Evolutionary conservation across 1,284 basidiomycete genomes (phyloP).

Genomic region (Cutaneotrichosporon mucoides): DNA sequence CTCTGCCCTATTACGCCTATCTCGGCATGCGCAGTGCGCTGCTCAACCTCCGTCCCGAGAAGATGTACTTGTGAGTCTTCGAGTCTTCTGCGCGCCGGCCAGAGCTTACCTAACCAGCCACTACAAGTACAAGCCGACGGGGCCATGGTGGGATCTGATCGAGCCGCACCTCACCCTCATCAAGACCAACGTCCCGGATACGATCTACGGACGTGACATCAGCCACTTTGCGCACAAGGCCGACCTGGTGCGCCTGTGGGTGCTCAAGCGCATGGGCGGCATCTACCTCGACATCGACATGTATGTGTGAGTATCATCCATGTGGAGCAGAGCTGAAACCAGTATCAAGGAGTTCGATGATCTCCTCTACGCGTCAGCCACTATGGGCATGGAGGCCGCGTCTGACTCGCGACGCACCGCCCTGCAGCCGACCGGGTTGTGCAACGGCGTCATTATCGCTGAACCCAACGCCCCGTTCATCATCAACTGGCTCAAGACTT

Average conservation of each 20-base stretch:
- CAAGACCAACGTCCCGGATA: slow-evolving; percentile 34
- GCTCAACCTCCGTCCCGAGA: slow-evolving; percentile 47
- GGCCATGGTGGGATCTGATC: slow-evolving; percentile 48
- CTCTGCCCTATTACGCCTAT: slow-evolving; percentile 51
- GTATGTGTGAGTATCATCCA: slow-evolving; percentile 33
- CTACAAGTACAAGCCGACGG: slow-evolving; percentile 45
- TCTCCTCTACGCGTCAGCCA: slow-evolving; percentile 44
- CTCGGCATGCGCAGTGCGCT: slow-evolving; percentile 49
- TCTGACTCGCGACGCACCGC: slow-evolving; percentile 35
- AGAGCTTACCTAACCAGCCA: slow-evolving; percentile 30
- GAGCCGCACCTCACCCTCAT: slow-evolving; percentile 42
- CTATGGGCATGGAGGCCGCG: slow-evolving; percentile 51
- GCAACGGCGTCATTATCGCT: slow-evolving; percentile 53
- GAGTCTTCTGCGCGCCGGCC: neutral
- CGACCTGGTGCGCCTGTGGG: slow-evolving; percentile 44
- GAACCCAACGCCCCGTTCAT: slow-evolving; percentile 49
- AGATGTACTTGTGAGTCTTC: slow-evolving; percentile 44
- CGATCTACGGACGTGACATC: slow-evolving; percentile 31
- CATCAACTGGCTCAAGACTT: slow-evolving; percentile 47
- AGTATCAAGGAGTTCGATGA: slow-evolving; percentile 41
- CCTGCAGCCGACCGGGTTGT: slow-evolving; percentile 46
- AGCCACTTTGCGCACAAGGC: slow-evolving; percentile 47
- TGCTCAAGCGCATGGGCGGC: slow-evolving; percentile 48
- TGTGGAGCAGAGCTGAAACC: neutral
- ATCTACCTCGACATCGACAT: slow-evolving; percentile 54